Evolutionary conservation across 2,329 filamentous ascomycete genomes (phyloP), one percentile per base, ranked within the genome.

Genomic region (Fusarium mangiferae): DNA sequence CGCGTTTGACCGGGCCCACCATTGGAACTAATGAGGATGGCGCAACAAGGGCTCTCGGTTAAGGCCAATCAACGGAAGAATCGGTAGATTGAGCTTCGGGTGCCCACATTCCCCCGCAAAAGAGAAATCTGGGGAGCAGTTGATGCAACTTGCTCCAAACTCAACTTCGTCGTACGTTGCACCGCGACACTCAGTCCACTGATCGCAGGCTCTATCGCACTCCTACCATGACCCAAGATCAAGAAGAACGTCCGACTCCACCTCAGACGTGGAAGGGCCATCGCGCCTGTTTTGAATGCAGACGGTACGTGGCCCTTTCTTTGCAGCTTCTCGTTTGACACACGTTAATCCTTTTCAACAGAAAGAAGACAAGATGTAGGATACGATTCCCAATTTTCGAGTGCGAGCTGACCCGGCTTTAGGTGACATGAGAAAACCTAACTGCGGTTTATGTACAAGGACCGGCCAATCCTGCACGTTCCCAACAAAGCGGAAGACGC

Each of bases 101-200:
- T 38, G 24, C 20, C 51, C 51, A 28, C 35, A 39, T 55, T 54
- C 35, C 35, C 51, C 51, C 35, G 35, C 51, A 55, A 55, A 55
- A 5, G 10, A 28, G 7, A 55, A 41, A 55, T 22, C 51, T n/a
- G 51, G 14, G 51, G 51, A 28, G 14, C 35, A 6, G 22, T 20
- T 52, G 30, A 26, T 41, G 51, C 20, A 22, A 28, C 24, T 26
- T 22, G 14, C 33, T 18, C 30, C 49, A 52, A 52, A 52, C 49
- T 41, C 35, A 55, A n/a, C 51, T 28, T 1, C 6, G 13, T 39
- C 3, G 1, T 22, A 14, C 15, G 35, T n/a, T 41, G n/a, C 12
- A 20, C 14, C 30, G 17, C n/a, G 30, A 35, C 2, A 15, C 1
- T 24, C 13, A 22, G 17, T 22, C 14, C 18, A 22, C 13, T 55